A percentile compares a stretch with the other conserved stretches of the same genome.
phyloP scores from a whole-genome alignment of 148 eudicot species.

The Camellia granthamiana region DNA sequence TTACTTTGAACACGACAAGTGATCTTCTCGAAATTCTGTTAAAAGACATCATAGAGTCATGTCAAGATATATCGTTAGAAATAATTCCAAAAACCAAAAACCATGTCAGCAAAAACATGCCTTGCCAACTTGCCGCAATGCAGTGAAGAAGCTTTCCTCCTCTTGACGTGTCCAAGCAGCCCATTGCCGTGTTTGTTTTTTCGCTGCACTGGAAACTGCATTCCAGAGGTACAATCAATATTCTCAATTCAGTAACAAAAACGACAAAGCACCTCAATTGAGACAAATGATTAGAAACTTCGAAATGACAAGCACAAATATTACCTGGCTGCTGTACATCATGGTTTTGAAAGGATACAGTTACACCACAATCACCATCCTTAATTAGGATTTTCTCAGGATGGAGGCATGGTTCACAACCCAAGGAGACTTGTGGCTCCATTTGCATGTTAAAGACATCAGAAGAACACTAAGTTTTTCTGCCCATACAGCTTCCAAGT shows the following conservation, averaged over 20 bases:
- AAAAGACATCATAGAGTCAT: conserved; percentile 1
- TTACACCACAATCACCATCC: conserved; percentile 30
- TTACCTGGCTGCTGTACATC: conserved; percentile 40
- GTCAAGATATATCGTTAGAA: conserved; percentile 16
- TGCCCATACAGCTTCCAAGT: conserved; percentile 11
- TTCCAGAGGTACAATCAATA: conserved; percentile 5
- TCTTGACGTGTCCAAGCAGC: conserved; percentile 99
- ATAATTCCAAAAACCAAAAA: neutral
- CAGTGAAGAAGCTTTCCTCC: conserved; percentile 92
- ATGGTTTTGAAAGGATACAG: conserved; percentile 28
- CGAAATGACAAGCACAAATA: neutral
- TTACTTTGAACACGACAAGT: conserved; percentile 87
- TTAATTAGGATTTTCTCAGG: conserved; percentile 21
- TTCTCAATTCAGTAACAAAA: conserved; percentile 7
- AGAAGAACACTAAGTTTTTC: conserved; percentile 15
- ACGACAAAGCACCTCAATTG: neutral
- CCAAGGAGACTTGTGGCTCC: conserved; percentile 33
- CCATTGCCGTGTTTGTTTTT: conserved; percentile 88
- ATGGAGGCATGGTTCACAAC: conserved; percentile 18
- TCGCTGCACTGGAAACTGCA: conserved; percentile 40
- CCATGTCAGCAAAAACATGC: conserved; percentile 32
- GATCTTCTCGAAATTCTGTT: conserved; percentile 97
- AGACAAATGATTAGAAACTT: neutral
- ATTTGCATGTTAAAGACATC: conserved; percentile 31
- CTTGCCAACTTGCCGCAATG: conserved; percentile 99